Evolutionary conservation across 352 stramenopile genomes (phyloP), one percentile per base, ranked within the genome.

Genomic region (Phytophthora megakarya): DNA sequence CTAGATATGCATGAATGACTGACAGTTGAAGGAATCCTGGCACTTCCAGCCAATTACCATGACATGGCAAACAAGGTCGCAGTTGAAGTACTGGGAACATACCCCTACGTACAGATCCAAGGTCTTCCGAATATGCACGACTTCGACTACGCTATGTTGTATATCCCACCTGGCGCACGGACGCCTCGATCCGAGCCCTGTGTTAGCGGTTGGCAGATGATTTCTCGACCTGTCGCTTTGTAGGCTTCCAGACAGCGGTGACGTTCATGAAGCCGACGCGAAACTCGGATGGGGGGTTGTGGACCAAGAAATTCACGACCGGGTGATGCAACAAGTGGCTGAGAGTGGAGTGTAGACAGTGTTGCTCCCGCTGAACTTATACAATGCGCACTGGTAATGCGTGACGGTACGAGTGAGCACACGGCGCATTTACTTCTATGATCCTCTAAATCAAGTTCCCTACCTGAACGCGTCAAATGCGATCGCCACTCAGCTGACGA

Each of bases 1-100:
- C 5, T 65, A 1, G 35, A 39, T 22, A 45, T 49, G 28, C 33
- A 56, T 2, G 50, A 46, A 5, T 64, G 55, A 35, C 18, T 59
- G 9, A 8, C 12, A 9, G 28, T 32, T 3, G 18, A 43, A 30
- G 46, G 46, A 13, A 15, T 48, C 0, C 25, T 38, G 22, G 22
- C 25, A 0, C 38, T 59, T 0, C 37, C 35, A 10, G 38, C 37
- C 0, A n/a, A 58, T 0, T 58, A 49, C 1, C 50, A 49, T 11
- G 15, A 39, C 1, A 12, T 30, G 2, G 50, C 16, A 16, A 42
- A 28, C 9, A 28, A 32, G 8, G 50, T 48, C 6, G 38, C 35
- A 13, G 19, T 13, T 3, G 15, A 43, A 3, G 28, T 57, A 5
- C 15, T 25, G n/a, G 3, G 15, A 13, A 28, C 37, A 18, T 57